These are phyloP conservation scores for Patellifolia procumbens DNA, from an alignment of 179 eudicot species.

Conservation along the genomic window DNA sequence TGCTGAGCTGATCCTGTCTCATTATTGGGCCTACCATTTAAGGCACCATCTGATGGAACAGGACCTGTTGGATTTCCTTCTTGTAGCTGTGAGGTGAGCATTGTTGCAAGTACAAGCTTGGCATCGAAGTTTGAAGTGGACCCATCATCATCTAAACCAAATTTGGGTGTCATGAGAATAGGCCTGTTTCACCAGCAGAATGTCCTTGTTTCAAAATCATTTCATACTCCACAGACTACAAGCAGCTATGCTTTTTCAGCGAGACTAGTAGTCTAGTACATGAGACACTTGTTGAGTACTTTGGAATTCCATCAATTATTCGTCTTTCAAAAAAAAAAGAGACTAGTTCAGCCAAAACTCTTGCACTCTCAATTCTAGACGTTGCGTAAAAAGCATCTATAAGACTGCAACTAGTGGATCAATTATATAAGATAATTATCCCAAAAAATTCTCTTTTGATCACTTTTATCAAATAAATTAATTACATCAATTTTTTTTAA, in stretches of 20 bases:
- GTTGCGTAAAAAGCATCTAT: too few relatives aligned
- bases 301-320: too few relatives aligned
- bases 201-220: slow-evolving; percentile 1
- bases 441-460: too few relatives aligned
- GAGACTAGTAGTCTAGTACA: neutral
- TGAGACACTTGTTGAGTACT: neutral
- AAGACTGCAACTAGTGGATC: too few relatives aligned
- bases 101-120: slow-evolving; percentile 91
- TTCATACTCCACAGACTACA: slow-evolving; percentile 3
- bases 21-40: slow-evolving; percentile 38
- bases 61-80: slow-evolving; percentile 56
- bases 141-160: slow-evolving; percentile 81
- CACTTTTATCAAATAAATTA: too few relatives aligned
- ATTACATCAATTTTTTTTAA: too few relatives aligned
- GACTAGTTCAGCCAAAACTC: too few relatives aligned
- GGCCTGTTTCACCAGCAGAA: slow-evolving; percentile 60
- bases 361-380: too few relatives aligned
- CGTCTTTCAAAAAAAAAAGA: too few relatives aligned
- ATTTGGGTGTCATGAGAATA: slow-evolving; percentile 88
- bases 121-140: slow-evolving; percentile 84
- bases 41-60: slow-evolving; percentile 40
- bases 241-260: neutral
- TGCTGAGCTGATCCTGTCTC: slow-evolving; percentile 43
- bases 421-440: too few relatives aligned
- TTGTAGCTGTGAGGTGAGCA: slow-evolving; percentile 86